These are phyloP conservation scores for Paecilomyces dactylethromorphus DNA, from an alignment of 2,329 filamentous ascomycete species.

Conservation along the genomic window DNA sequence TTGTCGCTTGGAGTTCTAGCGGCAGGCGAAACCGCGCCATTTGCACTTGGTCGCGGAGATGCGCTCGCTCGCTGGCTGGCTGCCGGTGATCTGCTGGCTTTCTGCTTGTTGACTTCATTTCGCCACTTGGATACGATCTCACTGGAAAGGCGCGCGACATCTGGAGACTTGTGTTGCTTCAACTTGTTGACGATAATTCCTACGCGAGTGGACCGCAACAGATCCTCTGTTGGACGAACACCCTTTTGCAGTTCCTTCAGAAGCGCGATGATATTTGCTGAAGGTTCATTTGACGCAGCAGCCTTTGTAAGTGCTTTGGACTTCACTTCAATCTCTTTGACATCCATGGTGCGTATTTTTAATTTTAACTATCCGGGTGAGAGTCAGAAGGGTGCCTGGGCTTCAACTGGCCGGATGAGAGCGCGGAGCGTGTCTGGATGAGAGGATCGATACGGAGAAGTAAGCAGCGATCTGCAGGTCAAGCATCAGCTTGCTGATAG, in stretches of 20 bases:
- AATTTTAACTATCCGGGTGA: background rate
- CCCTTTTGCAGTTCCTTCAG: conserved; percentile 74
- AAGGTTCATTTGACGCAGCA: conserved; percentile 64
- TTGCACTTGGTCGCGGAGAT: conserved; percentile 40
- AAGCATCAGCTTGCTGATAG: background rate
- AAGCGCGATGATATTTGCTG: conserved; percentile 64
- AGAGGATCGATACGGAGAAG: background rate
- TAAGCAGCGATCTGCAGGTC: background rate
- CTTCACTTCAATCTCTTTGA: conserved; percentile 70
- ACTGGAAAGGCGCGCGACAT: conserved; percentile 66
- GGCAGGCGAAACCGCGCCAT: conserved; percentile 50
- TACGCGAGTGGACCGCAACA: conserved; percentile 84
- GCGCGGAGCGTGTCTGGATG: background rate
- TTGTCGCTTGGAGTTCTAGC: conserved; percentile 39
- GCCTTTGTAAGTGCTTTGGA: conserved; percentile 78
- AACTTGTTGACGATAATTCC: conserved; percentile 84
- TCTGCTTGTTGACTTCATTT: conserved; percentile 43
- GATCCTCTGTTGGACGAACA: conserved; percentile 77
- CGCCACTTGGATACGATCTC: conserved; percentile 71
- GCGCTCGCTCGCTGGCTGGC: conserved; percentile 33
- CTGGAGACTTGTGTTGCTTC: conserved; percentile 68
- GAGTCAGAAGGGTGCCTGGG: no score
- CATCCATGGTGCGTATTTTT: conserved; percentile 56
- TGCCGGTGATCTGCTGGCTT: conserved; percentile 32
- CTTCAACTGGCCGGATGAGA: background rate